Base-by-base conservation (phyloP, 116 monocot genomes). In the Papilionanthe hybrid region DNA sequence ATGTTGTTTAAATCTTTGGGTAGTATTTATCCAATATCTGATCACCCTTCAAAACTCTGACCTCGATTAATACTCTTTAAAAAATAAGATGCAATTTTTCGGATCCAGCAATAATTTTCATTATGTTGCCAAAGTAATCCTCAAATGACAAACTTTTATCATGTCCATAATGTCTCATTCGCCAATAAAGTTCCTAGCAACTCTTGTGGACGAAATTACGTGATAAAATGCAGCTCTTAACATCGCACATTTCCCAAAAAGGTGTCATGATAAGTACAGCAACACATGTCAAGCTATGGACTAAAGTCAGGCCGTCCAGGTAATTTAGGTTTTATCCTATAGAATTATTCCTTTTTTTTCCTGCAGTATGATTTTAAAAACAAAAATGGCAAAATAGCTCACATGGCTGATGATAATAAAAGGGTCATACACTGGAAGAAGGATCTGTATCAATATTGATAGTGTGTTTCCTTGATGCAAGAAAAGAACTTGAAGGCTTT, bases 361-460 rank as follows among this genome's bases (percentile, higher is more conserved):
- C 29, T 69, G 37, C 0, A 30, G 13, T 13, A 4, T 30, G 17
- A 30, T 69, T 69, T 69, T 32, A 69, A 69, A 30, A 29, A 32
- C 29, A 69, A 69, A 37, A 13, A 25, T 32, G 32, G 32, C 37
- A 69, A 37, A 32, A 30, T 69, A 69, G 69, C 13, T 30, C 37
- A 15, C 37, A 69, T 69, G 37, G 17, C 15, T 30, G 15, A 37
- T 60, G 17, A 44, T 44, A 20, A 74, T 10, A 37, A 25, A 3
- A 82, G 28, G 9, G 72, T 76, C 84, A 45, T 91, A 98, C 98
- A 75, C 87, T 79, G 57, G 91, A 85, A 55, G 91, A 85, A 55
- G 80, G 81, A 67, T 89, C 86, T 23, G 84, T 63, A 30, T 72
- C 82, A 63, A 45, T 82, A 84, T 22, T 76, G 68, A 86, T 75